These are phyloP conservation scores for Pseudocercospora eumusae DNA, from an alignment of 2,329 filamentous ascomycete species.

Conservation along the genomic window DNA sequence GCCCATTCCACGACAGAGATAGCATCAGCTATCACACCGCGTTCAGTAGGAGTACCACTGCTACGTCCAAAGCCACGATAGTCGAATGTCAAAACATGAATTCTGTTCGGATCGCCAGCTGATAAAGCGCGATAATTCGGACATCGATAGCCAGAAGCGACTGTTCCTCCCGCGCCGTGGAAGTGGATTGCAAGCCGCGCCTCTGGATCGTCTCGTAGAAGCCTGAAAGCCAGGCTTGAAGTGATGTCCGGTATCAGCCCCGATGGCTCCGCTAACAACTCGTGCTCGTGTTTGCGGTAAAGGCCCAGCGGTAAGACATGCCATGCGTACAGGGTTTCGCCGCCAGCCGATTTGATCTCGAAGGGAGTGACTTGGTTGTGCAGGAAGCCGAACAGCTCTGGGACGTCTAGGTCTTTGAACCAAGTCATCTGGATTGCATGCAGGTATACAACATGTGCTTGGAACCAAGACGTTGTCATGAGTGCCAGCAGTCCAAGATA, in stretches of 20 bases:
- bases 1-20: conserved; percentile 58
- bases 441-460: conserved; percentile 60
- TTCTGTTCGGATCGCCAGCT: conserved; percentile 53
- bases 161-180: conserved; percentile 59
- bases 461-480: conserved; percentile 51
- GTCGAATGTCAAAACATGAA: conserved; percentile 62
- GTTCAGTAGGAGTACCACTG: conserved; percentile 57
- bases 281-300: conserved; percentile 48
- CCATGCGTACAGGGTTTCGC: conserved; percentile 52
- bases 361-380: conserved; percentile 55
- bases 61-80: conserved; percentile 63
- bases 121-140: conserved; percentile 59
- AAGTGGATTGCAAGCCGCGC: conserved; percentile 65
- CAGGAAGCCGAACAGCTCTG: conserved; percentile 53
- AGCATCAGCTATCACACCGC: conserved; percentile 57
- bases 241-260: conserved; percentile 59
- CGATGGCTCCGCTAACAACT: conserved; percentile 45
- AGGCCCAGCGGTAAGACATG: conserved; percentile 52
- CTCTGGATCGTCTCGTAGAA: conserved; percentile 64
- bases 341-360: conserved; percentile 46
- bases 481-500: conserved; percentile 52
- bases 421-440: conserved; percentile 58
- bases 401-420: conserved; percentile 54
- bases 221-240: conserved; percentile 58
- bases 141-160: conserved; percentile 58